These are phyloP conservation scores for Picocystis sp. DNA, from an alignment of 163 green algal genomes.

Conservation along the genomic window DNA sequence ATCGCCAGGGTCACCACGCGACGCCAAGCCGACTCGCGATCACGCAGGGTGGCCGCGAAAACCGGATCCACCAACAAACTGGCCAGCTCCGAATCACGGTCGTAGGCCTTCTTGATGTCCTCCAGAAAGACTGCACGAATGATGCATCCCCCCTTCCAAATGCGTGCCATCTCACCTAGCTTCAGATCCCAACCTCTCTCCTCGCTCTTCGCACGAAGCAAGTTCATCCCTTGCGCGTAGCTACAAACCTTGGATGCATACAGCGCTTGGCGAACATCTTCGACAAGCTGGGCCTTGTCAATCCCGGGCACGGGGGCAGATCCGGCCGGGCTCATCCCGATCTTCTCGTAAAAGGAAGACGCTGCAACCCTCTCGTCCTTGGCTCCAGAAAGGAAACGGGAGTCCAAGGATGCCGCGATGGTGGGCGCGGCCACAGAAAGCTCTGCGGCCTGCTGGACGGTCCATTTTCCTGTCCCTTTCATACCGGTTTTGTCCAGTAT, in stretches of 20 bases:
- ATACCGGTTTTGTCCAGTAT: conserved; percentile 81
- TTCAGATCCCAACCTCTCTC: conserved; percentile 78
- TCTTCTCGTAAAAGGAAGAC: conserved; percentile 22
- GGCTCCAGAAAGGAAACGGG: conserved; percentile 52
- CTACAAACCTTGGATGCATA: conserved; percentile 89
- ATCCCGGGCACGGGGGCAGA: conserved; percentile 24
- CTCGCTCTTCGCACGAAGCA: conserved; percentile 80
- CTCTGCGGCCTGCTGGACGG: conserved; percentile 91
- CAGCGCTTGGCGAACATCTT: conserved; percentile 69
- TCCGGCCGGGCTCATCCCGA: conserved; percentile 18
- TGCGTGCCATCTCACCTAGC: conserved; percentile 69
- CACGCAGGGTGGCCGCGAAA: conserved; percentile 65
- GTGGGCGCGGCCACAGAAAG: conserved; percentile 79
- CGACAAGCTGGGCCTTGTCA: conserved; percentile 77
- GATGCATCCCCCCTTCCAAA: conserved; percentile 99
- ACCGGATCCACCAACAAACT: conserved; percentile 79
- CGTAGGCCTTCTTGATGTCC: conserved; percentile 72
- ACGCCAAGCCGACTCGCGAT: conserved; percentile 61
- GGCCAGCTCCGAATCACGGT: conserved; percentile 42
- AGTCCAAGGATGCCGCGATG: conserved; percentile 81
- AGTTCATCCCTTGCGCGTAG: conserved; percentile 87
- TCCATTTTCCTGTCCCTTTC: conserved; percentile 97
- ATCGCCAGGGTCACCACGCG: conserved; percentile 76
- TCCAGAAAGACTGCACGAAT: conserved; percentile 92
- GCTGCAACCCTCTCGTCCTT: conserved; percentile 18